Evolutionary conservation across 1,284 basidiomycete genomes (phyloP).

Genomic region (Cryptococcus sp.): DNA sequence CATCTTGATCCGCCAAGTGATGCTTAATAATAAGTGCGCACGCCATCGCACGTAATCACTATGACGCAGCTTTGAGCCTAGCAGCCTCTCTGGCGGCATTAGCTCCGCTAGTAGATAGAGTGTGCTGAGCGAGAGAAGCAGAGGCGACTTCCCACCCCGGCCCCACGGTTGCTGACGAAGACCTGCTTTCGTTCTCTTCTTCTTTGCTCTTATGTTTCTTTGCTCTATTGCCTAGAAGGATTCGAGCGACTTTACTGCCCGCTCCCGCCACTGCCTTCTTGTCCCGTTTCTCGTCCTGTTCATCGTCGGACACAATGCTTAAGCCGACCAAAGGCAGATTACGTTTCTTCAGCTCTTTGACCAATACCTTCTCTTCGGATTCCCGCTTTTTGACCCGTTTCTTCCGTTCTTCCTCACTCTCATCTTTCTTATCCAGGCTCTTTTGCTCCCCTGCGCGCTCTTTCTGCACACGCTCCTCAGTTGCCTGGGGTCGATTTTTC

Average conservation of each 20-base stretch:
- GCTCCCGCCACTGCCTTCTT: neutral
- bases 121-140: slow-evolving; percentile 23
- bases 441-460: slow-evolving; percentile 19
- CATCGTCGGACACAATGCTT: neutral
- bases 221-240: neutral
- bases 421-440: slow-evolving; percentile 11
- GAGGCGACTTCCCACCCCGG: slow-evolving; percentile 30
- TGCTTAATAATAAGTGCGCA: too few relatives aligned
- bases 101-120: slow-evolving; percentile 16
- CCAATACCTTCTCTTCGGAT: slow-evolving; percentile 19
- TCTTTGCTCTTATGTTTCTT: neutral
- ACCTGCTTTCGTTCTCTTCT: slow-evolving; percentile 2
- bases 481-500: slow-evolving; percentile 18
- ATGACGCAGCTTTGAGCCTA: slow-evolving; percentile 14
- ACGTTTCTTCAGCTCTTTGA: slow-evolving; percentile 17
- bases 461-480: slow-evolving; percentile 14
- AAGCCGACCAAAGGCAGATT: slow-evolving; percentile 13
- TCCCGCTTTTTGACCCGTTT: slow-evolving; percentile 20
- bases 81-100: slow-evolving; percentile 21
- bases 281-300: slow-evolving; percentile 1
- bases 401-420: slow-evolving; percentile 11
- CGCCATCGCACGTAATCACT: too few relatives aligned
- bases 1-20: too few relatives aligned
- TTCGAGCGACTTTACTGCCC: neutral
- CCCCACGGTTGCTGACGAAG: slow-evolving; percentile 7